Conservation (phyloP, 2,329 filamentous ascomycete species). For the Sporothrix brunneoviolacea region DNA sequence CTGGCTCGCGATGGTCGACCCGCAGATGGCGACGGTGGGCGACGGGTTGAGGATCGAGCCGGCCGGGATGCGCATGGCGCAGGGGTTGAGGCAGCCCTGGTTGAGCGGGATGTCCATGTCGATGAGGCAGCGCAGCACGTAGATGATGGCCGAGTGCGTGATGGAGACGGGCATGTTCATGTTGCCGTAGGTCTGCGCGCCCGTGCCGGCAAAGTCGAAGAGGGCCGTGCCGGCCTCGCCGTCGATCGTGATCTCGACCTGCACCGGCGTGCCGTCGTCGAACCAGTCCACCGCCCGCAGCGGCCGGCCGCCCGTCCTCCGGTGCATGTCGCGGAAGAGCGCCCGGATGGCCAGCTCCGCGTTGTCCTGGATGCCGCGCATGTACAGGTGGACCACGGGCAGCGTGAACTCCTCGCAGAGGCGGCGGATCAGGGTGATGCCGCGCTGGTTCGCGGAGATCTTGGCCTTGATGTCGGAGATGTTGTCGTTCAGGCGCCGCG, state of each 20-base stretch:
- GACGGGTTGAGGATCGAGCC: slow-evolving; percentile 29
- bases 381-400: slow-evolving; percentile 64
- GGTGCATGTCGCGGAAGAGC: slow-evolving; percentile 57
- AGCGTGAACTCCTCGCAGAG: slow-evolving; percentile 69
- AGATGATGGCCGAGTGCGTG: slow-evolving; percentile 30
- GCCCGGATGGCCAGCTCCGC: slow-evolving; percentile 66
- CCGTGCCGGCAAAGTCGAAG: slow-evolving; percentile 33
- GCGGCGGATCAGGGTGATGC: slow-evolving; percentile 62
- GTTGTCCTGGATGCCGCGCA: slow-evolving; percentile 70
- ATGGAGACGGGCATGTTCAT: slow-evolving; percentile 16
- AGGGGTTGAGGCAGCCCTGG: slow-evolving; percentile 31
- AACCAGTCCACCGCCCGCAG: slow-evolving; percentile 32
- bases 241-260: slow-evolving; percentile 27
- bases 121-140: slow-evolving; percentile 31
- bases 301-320: slow-evolving; percentile 38
- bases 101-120: slow-evolving; percentile 32
- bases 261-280: slow-evolving; percentile 33
- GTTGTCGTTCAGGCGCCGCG: slow-evolving; percentile 64
- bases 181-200: slow-evolving; percentile 16
- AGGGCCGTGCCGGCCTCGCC: slow-evolving; percentile 24
- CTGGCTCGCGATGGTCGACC: slow-evolving; percentile 24
- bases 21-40: slow-evolving; percentile 35
- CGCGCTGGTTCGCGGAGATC: slow-evolving; percentile 68
- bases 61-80: slow-evolving; percentile 27
- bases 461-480: slow-evolving; percentile 70